Base-by-base conservation (phyloP, 1,284 basidiomycete genomes). In the Ceratobasidium theobromae region DNA sequence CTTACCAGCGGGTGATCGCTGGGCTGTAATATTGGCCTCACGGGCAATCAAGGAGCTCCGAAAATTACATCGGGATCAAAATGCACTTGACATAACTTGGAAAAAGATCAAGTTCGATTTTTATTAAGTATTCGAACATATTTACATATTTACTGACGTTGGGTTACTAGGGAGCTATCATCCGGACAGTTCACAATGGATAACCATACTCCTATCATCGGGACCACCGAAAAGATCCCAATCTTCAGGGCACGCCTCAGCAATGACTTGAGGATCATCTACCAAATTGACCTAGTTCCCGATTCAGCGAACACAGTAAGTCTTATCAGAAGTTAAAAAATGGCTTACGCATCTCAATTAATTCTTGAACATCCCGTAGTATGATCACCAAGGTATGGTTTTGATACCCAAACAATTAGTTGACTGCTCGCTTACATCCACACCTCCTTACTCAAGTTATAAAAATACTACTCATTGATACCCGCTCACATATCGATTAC, bases 311-410 rank as follows among this genome's bases (percentile, higher is more conserved):
- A 27, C 33, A 21, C 51, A 43, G 58, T 64, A 30, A 18, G 46
- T 62, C n/a, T 9, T 11, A n/a, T 9, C 43, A 8, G 11, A 21
- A 25, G n/a, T 25, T 21, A 18, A n/a, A 1, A 9, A n/a, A n/a
- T 28, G 30, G 12, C 27, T 49, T 40, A 18, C 48, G 27, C 5
- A 18, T 4, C 35, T 41, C 6, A 52, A 23, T n/a, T 2, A 16
- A 23, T 18, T 14, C 18, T 21, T 1, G 12, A 8, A 16, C 35
- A 38, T 38, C 35, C 35, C 35, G 18, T 12, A 64, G 58, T 52
- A 21, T 28, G 58, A 64, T 32, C 48, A 43, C n/a, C 58, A 64
- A 52, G 35, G 58, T 64, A 43, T n/a, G n/a, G n/a, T n/a, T n/a
- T n/a, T n/a, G n/a, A n/a, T n/a, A n/a, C n/a, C n/a, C n/a, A n/a